Percentiles rank a stretch among this genome's conserved stretches.
These are phyloP conservation scores for Neonectria neomacrospora DNA, from an alignment of 2,329 filamentous ascomycete species.

Conservation along the genomic window DNA sequence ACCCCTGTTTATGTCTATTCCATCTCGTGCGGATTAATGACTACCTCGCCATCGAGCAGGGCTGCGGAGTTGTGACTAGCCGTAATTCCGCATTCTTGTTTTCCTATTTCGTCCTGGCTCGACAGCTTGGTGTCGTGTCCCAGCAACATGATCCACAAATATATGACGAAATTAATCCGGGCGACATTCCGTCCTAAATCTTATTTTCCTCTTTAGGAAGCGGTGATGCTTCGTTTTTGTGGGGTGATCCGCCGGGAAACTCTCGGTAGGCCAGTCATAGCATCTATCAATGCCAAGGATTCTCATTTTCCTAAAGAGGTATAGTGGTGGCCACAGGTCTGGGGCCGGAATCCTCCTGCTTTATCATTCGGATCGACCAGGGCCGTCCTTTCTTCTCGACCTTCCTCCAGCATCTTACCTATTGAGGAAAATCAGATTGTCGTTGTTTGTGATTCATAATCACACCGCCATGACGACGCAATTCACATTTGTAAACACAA, in stretches of 20 bases:
- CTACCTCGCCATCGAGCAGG: neutral
- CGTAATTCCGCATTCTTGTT: slow-evolving; percentile 19
- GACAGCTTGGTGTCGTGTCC: neutral
- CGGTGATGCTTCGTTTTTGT: neutral
- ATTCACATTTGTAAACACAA: slow-evolving; percentile 37
- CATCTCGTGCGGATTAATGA: neutral
- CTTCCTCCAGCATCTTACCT: neutral
- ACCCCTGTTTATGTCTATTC: neutral
- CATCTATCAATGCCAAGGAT: slow-evolving; percentile 13
- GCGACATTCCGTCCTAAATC: neutral
- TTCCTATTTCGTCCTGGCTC: slow-evolving; percentile 13
- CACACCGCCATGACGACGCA: slow-evolving; percentile 12
- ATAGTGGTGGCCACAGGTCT: slow-evolving; percentile 1
- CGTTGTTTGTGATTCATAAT: neutral
- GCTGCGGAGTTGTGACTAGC: neutral
- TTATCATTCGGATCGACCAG: neutral
- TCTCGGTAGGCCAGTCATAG: neutral
- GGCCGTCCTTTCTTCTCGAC: neutral
- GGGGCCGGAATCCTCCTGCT: neutral
- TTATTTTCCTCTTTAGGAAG: slow-evolving; percentile 27
- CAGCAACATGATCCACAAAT: neutral
- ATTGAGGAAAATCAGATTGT: neutral
- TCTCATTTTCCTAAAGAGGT: slow-evolving; percentile 35
- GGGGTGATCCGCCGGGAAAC: neutral
- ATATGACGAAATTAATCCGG: neutral